Evolutionary conservation across 768 basidiomycete species (phyloP).

Genomic region (Mycena maculata): DNA sequence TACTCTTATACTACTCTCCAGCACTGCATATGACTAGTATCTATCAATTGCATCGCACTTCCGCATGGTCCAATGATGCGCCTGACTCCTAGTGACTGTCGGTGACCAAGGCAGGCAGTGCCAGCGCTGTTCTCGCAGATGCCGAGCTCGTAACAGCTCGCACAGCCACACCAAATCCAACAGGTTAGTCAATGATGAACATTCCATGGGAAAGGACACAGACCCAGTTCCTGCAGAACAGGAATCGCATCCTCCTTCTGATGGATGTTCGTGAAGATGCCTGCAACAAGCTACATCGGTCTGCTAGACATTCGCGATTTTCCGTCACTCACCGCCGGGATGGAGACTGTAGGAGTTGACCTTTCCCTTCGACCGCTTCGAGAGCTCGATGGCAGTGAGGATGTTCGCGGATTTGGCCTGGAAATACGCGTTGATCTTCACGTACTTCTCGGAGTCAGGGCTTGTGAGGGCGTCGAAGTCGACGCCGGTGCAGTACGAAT

Average conservation of each 20-base stretch:
- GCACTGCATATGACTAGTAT: too few relatives aligned
- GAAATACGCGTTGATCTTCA: background rate
- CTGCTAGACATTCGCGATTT: background rate
- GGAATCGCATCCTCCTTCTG: background rate
- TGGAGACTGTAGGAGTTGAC: background rate
- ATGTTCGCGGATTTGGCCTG: conserved; percentile 8
- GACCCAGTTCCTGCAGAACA: background rate
- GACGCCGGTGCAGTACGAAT: background rate
- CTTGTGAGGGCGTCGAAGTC: background rate
- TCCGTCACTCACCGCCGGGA: background rate
- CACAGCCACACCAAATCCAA: too few relatives aligned
- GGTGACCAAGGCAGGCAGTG: too few relatives aligned
- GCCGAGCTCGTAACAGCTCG: too few relatives aligned
- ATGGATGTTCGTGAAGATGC: background rate
- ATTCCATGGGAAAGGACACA: background rate
- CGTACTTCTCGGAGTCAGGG: background rate
- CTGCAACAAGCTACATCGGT: background rate
- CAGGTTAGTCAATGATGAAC: background rate
- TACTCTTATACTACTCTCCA: too few relatives aligned
- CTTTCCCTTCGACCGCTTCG: background rate
- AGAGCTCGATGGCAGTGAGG: background rate
- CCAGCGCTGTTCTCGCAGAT: too few relatives aligned
- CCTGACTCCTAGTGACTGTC: too few relatives aligned
- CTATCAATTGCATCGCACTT: too few relatives aligned
- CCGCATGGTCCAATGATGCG: too few relatives aligned